Evolutionary conservation across 148 eudicot species (phyloP).

Genomic region (Oxyria digyna): DNA sequence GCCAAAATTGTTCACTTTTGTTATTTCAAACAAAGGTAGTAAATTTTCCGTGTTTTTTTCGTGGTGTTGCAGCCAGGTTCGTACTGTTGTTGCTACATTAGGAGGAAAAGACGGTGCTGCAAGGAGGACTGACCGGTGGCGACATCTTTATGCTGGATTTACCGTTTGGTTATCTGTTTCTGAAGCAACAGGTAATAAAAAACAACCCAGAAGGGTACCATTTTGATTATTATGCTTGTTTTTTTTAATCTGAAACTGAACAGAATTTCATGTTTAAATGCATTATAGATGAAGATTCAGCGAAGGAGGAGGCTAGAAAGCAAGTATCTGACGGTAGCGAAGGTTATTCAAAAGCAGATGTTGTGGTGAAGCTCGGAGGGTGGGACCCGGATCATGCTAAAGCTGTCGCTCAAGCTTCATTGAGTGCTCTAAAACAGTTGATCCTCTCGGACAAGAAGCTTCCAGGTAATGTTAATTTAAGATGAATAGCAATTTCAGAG

Average conservation of each 20-base stretch:
- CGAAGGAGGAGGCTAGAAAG: constrained; percentile 71
- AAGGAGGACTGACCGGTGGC: constrained; percentile 51
- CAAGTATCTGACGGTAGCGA: constrained; percentile 39
- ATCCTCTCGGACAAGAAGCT: constrained; percentile 78
- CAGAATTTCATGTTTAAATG: not conserved
- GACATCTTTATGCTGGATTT: constrained; percentile 79
- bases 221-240: not conserved
- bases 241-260: not conserved
- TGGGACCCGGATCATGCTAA: constrained; percentile 80
- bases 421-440: constrained; percentile 81
- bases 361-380: constrained; percentile 76
- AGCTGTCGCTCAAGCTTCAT: constrained; percentile 71
- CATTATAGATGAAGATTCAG: constrained; percentile 66
- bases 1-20: not conserved
- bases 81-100: constrained; percentile 75
- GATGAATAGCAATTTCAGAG: not conserved
- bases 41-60: not conserved
- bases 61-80: constrained; percentile 50
- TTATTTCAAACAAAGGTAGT: not conserved
- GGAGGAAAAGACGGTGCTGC: constrained; percentile 83
- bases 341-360: constrained; percentile 83
- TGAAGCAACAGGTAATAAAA: constrained; percentile 42
- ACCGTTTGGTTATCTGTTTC: constrained; percentile 82
- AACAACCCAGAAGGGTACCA: not conserved
- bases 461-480: constrained; percentile 44